phyloP scores from a whole-genome alignment of 805 yeast genomes.

The Osmozyma mogii region DNA sequence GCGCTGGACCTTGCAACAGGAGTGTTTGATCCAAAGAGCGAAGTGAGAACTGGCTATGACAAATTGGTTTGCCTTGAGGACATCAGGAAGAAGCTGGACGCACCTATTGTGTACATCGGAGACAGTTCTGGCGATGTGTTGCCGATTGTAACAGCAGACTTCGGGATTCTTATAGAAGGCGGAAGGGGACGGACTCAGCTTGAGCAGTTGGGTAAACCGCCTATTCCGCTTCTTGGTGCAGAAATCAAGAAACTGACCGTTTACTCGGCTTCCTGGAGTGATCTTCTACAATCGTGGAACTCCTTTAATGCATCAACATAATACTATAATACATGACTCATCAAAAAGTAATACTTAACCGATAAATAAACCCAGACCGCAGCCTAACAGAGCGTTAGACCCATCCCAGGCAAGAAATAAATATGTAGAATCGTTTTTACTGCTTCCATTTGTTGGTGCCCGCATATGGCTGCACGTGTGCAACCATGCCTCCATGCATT shows the following conservation, averaged over 20 bases:
- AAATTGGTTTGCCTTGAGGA: conserved; percentile 24
- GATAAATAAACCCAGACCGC: no score
- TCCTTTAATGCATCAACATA: no score
- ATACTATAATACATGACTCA: no score
- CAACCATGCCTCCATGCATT: conserved; percentile 23
- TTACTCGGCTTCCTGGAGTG: no score
- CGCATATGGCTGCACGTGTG: conserved; percentile 16
- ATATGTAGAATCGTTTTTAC: no score
- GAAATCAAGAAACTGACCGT: no score
- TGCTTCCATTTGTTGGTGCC: no score
- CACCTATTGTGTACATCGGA: conserved; percentile 42
- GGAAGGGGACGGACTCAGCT: conserved; percentile 20
- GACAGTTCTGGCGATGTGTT: conserved; percentile 52
- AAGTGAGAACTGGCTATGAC: conserved; percentile 47
- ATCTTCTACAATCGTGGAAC: no score
- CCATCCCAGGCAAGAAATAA: no score
- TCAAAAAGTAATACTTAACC: no score
- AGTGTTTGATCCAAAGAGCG: conserved; percentile 10
- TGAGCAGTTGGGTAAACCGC: conserved; percentile 3
- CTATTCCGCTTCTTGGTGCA: no score
- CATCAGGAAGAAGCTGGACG: conserved; percentile 6
- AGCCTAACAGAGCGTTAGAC: no score
- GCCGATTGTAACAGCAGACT: conserved; percentile 37
- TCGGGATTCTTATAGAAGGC: conserved; percentile 39
- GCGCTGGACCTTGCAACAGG: conserved; percentile 22